These are phyloP conservation scores for Calcarisporium arbuscula DNA, from an alignment of 2,329 filamentous ascomycete genomes.

Conservation along the genomic window DNA sequence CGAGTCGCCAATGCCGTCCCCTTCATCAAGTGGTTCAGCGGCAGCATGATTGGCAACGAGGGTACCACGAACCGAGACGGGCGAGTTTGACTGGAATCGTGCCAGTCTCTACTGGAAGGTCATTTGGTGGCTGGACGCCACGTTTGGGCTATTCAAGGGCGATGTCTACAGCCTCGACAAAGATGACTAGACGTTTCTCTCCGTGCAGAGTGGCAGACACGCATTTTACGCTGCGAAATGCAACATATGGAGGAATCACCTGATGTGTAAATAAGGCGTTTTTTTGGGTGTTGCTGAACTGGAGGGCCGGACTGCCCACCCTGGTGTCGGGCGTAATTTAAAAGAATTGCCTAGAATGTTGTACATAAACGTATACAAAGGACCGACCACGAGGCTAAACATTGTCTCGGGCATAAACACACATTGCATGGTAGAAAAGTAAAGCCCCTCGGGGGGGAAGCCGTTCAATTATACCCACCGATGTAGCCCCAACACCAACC, in stretches of 20 bases:
- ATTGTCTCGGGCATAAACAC: too few relatives aligned
- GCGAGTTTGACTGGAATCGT: constrained; percentile 69
- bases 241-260: not conserved
- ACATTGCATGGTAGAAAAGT: too few relatives aligned
- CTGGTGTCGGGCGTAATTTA: too few relatives aligned
- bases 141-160: constrained; percentile 52
- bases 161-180: constrained; percentile 52
- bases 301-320: too few relatives aligned
- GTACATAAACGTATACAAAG: too few relatives aligned
- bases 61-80: constrained; percentile 66
- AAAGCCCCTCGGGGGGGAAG: too few relatives aligned
- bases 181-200: constrained; percentile 39
- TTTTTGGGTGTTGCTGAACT: too few relatives aligned
- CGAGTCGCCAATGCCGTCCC: constrained; percentile 60
- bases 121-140: constrained; percentile 56
- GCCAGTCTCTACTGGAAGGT: constrained; percentile 64
- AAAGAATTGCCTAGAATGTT: too few relatives aligned
- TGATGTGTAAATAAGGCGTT: constrained; percentile 5
- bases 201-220: constrained; percentile 1
- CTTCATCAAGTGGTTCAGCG: constrained; percentile 66
- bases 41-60: constrained; percentile 66
- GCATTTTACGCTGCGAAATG: too few relatives aligned
- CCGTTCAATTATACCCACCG: too few relatives aligned
- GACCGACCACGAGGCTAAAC: too few relatives aligned
- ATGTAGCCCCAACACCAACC: too few relatives aligned